Conservation (phyloP, 257 asterid species). For the Nicotiana attenuata region DNA sequence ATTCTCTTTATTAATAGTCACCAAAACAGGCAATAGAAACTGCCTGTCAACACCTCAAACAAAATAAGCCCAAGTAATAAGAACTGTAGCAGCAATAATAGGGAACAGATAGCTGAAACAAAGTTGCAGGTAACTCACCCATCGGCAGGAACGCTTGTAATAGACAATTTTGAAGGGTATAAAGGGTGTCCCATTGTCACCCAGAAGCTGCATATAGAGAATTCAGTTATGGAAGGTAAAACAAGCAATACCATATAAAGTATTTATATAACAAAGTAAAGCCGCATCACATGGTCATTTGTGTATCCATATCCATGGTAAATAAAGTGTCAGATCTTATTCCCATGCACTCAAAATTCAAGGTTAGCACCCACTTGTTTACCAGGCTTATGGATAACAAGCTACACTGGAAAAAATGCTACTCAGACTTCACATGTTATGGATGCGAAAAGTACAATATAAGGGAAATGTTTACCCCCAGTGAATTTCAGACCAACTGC, state of each 20-base stretch:
- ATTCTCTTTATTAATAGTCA: neutral
- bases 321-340: neutral
- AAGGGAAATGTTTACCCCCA: neutral
- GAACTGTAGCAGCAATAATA: neutral
- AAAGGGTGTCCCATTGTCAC: constrained; percentile 61
- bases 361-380: neutral
- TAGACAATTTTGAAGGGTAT: constrained; percentile 61
- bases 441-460: neutral
- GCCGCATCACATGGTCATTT: neutral
- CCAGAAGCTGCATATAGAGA: constrained; percentile 70
- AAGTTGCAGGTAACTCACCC: constrained; percentile 49
- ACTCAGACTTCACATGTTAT: neutral
- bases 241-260: neutral
- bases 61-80: neutral
- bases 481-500: neutral
- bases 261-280: neutral
- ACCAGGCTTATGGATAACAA: neutral
- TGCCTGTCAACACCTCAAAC: neutral
- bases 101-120: neutral
- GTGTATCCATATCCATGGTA: neutral
- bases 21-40: neutral
- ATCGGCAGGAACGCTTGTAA: constrained; percentile 65
- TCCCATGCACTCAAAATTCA: neutral
- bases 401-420: neutral
- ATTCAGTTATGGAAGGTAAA: constrained; percentile 6